Evolutionary conservation across 140 eudicot species (phyloP), one percentile per base, ranked within the genome.

Genomic region (Stevia rebaudiana): DNA sequence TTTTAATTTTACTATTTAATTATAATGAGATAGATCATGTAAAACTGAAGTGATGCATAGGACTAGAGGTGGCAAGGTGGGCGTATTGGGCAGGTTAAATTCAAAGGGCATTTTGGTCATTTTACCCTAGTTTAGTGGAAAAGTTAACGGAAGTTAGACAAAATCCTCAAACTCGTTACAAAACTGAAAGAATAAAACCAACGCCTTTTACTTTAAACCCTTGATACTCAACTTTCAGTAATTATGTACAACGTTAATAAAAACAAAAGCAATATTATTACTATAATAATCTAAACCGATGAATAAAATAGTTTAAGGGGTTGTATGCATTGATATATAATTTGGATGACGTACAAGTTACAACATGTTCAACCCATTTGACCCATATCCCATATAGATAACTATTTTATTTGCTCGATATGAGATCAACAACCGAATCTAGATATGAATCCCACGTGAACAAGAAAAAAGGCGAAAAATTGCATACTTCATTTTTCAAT

Each of bases 401-500:
- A 58, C 7, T 16, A 25, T 17, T 58, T 35, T 7, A 22, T 22
- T 9, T 23, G 16, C n/a, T 42, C 3, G 62, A 9, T 35, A 8
- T 58, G 15, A 15, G 41, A 10, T 16, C 3, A 58, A 58, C 18
- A 17, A 58, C 9, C 31, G 18, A 37, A 31, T 33, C 43, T 9
- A 59, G 15, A 11, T n/a, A 24, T 5, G 48, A 72, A 6, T 40
- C 63, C 43, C 47, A 53, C 46, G 15, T 50, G 63, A 57, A 49
- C 13, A 58, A 49, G 37, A 33, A 46, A 35, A 1, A 28, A 43
- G 37, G 19, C 25, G 28, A 11, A 58, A 17, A 37, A 7, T 61
- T 50, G 30, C 81, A 40, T 83, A 88, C 98, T 73, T 92, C 98
- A 55, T 79, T 84, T 75, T 79, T 79, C 82, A 92, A 58, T 79